A percentile compares a stretch with the other conserved stretches of the same genome.
Conservation (phyloP, 306 rosid genomes). For the Notholithocarpus densiflorus region DNA sequence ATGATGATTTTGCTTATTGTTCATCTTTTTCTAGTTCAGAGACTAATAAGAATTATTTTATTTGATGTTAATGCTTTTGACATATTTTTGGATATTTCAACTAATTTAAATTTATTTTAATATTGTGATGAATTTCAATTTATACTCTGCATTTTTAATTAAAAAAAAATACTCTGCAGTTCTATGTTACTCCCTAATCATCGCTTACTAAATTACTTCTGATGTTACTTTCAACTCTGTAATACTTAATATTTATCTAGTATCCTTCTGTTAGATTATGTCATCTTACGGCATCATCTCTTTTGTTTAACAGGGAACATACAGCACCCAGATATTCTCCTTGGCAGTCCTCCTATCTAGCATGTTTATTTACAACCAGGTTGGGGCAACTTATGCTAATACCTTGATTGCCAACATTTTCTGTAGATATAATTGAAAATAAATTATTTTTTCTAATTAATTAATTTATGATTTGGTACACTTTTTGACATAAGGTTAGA, state of each 20-base stretch:
- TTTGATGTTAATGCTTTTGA: neutral
- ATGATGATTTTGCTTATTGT: neutral
- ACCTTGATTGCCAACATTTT: conserved; percentile 3
- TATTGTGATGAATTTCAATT: neutral
- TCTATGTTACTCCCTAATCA: neutral
- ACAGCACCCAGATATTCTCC: conserved; percentile 96
- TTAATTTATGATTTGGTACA: conserved; percentile 2
- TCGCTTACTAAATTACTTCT: neutral
- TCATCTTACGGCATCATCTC: neutral
- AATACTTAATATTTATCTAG: neutral
- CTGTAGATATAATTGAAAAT: neutral
- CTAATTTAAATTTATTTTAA: neutral
- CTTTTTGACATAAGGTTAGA: neutral
- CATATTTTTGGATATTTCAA: neutral
- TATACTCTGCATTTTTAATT: neutral
- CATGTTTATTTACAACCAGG: conserved; percentile 97
- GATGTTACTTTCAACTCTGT: neutral
- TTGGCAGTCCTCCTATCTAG: conserved; percentile 91
- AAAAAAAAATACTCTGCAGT: no score
- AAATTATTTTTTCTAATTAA: neutral
- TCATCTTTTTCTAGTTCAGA: neutral
- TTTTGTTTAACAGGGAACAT: conserved; percentile 61
- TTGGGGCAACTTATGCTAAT: conserved; percentile 30
- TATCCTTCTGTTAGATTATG: neutral
- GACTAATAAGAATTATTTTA: neutral